Conservation (phyloP, 31 red algal species). For the Asparagopsis taxiformis region DNA sequence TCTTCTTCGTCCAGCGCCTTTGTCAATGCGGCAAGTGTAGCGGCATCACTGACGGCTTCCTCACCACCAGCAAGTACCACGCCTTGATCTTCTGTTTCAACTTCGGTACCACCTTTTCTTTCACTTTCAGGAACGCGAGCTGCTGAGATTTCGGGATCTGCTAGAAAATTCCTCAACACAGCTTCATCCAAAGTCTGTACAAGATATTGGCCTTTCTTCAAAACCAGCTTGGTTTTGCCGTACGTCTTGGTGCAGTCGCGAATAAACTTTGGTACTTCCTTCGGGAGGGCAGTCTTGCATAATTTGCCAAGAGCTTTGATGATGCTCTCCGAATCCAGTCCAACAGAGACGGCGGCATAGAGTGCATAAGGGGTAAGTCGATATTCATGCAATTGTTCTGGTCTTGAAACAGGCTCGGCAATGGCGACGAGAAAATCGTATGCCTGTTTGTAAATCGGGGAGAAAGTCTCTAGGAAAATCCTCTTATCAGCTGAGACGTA, state of each 20-base stretch:
- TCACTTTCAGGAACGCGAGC: slow-evolving; percentile 62
- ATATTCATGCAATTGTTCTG: slow-evolving; percentile 95
- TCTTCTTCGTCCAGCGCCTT: slow-evolving; percentile 67
- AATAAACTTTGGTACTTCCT: slow-evolving; percentile 75
- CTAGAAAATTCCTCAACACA: slow-evolving; percentile 66
- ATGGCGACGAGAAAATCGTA: slow-evolving; percentile 98
- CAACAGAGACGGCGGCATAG: slow-evolving; percentile 92
- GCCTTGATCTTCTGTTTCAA: slow-evolving; percentile 46
- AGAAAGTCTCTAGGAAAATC: slow-evolving; percentile 97
- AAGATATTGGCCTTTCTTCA: slow-evolving; percentile 79
- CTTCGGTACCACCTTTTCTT: slow-evolving; percentile 18
- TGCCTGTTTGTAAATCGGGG: slow-evolving; percentile 92
- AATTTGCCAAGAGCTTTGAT: slow-evolving; percentile 74
- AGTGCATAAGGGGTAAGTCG: slow-evolving; percentile 87
- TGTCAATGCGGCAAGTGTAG: slow-evolving; percentile 34
- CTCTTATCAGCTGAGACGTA: slow-evolving; percentile 81
- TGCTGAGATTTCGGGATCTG: slow-evolving; percentile 57
- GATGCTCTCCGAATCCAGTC: slow-evolving; percentile 88
- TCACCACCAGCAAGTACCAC: slow-evolving; percentile 59
- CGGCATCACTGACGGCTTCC: slow-evolving; percentile 60
- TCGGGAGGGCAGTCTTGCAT: slow-evolving; percentile 88
- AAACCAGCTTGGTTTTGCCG: slow-evolving; percentile 94
- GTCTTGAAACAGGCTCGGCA: slow-evolving; percentile 88
- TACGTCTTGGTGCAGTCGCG: slow-evolving; percentile 87
- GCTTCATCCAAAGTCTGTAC: slow-evolving; percentile 77